Base-by-base conservation (phyloP, 768 basidiomycete genomes). In the Amyloporia xantha region DNA sequence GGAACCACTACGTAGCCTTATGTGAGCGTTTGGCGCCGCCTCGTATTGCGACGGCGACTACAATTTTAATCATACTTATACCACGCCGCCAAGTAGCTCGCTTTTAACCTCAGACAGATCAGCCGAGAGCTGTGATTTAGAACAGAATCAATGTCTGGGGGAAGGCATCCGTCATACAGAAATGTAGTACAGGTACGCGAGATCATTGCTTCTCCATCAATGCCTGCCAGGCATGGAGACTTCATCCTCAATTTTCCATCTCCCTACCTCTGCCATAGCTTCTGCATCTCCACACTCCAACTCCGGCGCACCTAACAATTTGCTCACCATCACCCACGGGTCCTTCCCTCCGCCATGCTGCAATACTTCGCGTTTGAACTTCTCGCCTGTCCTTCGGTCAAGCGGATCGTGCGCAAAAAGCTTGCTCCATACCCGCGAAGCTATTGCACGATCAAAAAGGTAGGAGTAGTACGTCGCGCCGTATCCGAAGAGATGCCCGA, bases 381-480 rank as follows among this genome's bases (percentile, higher is more conserved):
- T 80, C 61, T 97, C 92, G 0, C 96, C 96, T 2, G 77, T 72
- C 28, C 76, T 77, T 13, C 95, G 71, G 47, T 74, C 73, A 13
- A 97, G 65, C 0, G 91, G 88, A 38, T 87, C 73, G 0, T 56
- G 52, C 7, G 72, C 68, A 59, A 98, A 98, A 0, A 95, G 69
- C 9, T 79, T 76, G 9, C 71, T 65, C 87, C 91, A 99, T 0
- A 97, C 84, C n/a, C 86, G 78, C 5, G 88, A 88, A 0, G 96
- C 95, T 51, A 99, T 96, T 3, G 92, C 92, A 4, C 94, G 82
- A 56, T 98, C 96, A 56, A 99, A 94, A 11, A 97, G 75, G 62
- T 99, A 99, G 2, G 92, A 93, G 59, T 99, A 99, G 63, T 99
- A 99, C 0, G 92, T 96, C 12, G 95, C 93, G 4, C 95, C 94